A percentile compares a stretch with the other conserved stretches of the same genome.
These are phyloP conservation scores for Oidium heveae DNA, from an alignment of 2,329 filamentous ascomycete genomes.

Conservation along the genomic window DNA sequence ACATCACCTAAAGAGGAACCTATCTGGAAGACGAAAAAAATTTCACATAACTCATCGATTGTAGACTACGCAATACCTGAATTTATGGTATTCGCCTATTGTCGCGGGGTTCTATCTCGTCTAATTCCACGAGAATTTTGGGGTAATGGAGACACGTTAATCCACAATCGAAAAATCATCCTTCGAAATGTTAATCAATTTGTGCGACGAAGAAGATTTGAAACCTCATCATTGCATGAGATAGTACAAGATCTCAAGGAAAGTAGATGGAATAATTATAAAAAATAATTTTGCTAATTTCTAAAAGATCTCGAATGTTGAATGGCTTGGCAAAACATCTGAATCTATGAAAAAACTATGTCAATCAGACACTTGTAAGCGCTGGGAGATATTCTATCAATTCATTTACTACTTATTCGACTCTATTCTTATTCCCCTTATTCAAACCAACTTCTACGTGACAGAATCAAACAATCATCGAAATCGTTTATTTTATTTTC, in stretches of 20 bases:
- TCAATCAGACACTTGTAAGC: constrained; percentile 47
- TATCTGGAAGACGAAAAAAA: constrained; percentile 5
- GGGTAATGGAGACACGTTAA: constrained; percentile 29
- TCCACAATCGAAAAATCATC: constrained; percentile 34
- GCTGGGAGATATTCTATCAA: constrained; percentile 55
- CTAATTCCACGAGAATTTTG: constrained; percentile 56
- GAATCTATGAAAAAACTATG: constrained; percentile 30
- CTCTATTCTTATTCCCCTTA: constrained; percentile 65
- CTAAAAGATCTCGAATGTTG: constrained; percentile 35
- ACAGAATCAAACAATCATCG: constrained; percentile 68
- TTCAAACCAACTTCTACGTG: constrained; percentile 76
- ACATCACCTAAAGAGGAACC: too few species aligned
- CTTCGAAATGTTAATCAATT: constrained; percentile 53
- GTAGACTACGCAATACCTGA: constrained; percentile 42
- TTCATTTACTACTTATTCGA: constrained; percentile 86
- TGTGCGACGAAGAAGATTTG: constrained; percentile 52
- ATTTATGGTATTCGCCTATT: constrained; percentile 60
- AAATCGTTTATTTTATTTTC: constrained; percentile 74
- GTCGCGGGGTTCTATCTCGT: constrained; percentile 45
- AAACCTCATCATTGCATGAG: constrained; percentile 57
- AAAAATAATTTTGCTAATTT: not conserved
- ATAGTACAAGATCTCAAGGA: constrained; percentile 55
- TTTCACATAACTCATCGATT: constrained; percentile 17
- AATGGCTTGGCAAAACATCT: constrained; percentile 41
- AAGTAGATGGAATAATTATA: constrained; percentile 4